These are phyloP conservation scores for Globisporangium mamillatum DNA, from an alignment of 352 stramenopile genomes.

Conservation along the genomic window DNA sequence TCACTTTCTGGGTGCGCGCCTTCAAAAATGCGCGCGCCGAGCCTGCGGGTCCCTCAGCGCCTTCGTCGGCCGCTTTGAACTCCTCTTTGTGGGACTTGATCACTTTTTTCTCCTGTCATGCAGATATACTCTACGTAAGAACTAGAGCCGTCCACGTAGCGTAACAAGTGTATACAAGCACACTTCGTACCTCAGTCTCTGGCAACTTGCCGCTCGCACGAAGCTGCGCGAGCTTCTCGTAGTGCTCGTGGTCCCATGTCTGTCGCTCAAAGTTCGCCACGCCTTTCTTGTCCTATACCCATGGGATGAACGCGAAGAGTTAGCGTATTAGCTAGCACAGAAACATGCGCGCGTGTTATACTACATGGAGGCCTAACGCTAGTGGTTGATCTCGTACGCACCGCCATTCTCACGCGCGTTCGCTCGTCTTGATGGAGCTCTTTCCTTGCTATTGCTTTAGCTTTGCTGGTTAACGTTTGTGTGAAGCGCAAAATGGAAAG, in stretches of 20 bases:
- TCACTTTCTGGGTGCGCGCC: constrained; percentile 69
- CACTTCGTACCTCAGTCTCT: constrained; percentile 39
- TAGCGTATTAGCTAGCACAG: neutral
- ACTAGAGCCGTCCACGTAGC: neutral
- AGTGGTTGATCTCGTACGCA: constrained; percentile 4
- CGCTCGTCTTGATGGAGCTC: neutral
- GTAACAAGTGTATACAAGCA: neutral
- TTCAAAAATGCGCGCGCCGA: constrained; percentile 79
- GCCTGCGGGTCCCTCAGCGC: constrained; percentile 52
- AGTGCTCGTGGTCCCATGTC: constrained; percentile 80
- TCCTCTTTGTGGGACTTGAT: constrained; percentile 73
- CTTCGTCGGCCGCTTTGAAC: constrained; percentile 69
- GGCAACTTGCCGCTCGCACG: constrained; percentile 66
- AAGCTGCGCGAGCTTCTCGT: constrained; percentile 73
- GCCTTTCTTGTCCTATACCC: constrained; percentile 52
- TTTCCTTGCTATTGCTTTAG: neutral
- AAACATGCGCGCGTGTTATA: neutral
- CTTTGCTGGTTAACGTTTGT: constrained; percentile 1
- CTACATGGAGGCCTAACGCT: neutral
- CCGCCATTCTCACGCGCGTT: constrained; percentile 12
- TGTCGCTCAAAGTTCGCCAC: constrained; percentile 81
- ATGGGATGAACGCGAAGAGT: neutral
- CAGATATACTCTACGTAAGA: neutral
- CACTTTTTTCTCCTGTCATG: constrained; percentile 55
- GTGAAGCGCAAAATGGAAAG: neutral